Base-by-base conservation (phyloP, 2,329 filamentous ascomycete species). In the Colletotrichum navitas region DNA sequence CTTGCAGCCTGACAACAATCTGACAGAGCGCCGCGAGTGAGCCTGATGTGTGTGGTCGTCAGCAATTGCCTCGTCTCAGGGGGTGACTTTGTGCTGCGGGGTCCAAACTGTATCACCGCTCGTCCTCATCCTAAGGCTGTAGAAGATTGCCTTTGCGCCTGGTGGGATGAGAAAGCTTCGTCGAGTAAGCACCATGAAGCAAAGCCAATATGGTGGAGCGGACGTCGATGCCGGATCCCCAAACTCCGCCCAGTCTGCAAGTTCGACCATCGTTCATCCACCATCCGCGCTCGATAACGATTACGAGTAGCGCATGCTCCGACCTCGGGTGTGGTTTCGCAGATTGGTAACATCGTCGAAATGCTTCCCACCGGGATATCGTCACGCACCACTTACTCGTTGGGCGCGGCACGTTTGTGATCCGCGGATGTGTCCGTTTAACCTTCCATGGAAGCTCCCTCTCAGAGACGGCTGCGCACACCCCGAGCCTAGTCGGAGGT, bases 1-100 rank as follows among this genome's bases (percentile, higher is more conserved):
- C 8, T 7, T 21, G 64, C 68, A 71, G 49, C 12, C 49, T 63
- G 63, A 62, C 58, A 63, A 58, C 12, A n/a, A 49, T 29, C 39
- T 70, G 29, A 66, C 67, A 66, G 45, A 66, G n/a, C 16, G 54
- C 41, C 3, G 16, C 8, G n/a, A 7, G 16, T n/a, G 24, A 14
- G 21, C 8, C 4, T 14, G 7, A 6, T 21, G 41, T 43, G 29
- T 12, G 4, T 34, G 32, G 4, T 21, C 29, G 10, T 10, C 29
- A 55, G 21, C 29, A 7, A n/a, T 7, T 34, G 8, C 11, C 51
- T n/a, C 32, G 54, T 56, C 54, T 56, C 54, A 41, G 32, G 34
- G 32, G 32, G n/a, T 12, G n/a, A 41, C 54, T 56, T 18, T 39
- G n/a, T 1, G n/a, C 3, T n/a, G 51, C 51, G 51, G 54, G 54